Percentiles rank a stretch among this genome's conserved stretches.
Evolutionary conservation across 495 filamentous ascomycete genomes (phyloP).

Genomic region (Penicillium robsamsonii): DNA sequence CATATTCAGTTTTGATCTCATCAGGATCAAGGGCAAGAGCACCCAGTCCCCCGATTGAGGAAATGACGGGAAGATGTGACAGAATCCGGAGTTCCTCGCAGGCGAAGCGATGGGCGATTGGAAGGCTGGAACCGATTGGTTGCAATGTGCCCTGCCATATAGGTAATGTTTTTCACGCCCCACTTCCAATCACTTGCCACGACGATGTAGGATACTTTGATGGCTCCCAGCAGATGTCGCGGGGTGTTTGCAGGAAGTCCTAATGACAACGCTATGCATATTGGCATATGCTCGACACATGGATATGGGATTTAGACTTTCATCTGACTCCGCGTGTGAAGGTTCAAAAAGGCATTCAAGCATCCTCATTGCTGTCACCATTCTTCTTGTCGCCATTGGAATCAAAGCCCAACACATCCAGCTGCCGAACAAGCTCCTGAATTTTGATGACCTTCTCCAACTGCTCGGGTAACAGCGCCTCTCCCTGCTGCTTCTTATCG

Average conservation of each 20-base stretch:
- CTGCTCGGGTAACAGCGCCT: conserved; percentile 84
- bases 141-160: background rate
- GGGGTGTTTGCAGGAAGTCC: background rate
- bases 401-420: conserved; percentile 85
- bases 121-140: background rate
- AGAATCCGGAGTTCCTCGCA: background rate
- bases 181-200: background rate
- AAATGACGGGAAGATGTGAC: background rate
- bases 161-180: background rate
- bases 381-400: conserved; percentile 54
- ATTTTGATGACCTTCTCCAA: conserved; percentile 97
- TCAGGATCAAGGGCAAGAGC: background rate
- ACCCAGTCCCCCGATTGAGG: background rate
- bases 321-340: background rate
- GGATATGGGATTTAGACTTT: background rate
- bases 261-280: background rate
- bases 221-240: background rate
- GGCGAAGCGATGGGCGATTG: background rate
- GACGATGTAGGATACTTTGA: background rate
- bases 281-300: background rate
- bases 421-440: conserved; percentile 83
- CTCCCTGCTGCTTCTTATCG: conserved; percentile 86
- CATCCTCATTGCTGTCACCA: conserved; percentile 11
- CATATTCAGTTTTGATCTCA: background rate
- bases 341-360: conserved; percentile 9